Evolutionary conservation across 805 yeast species (phyloP).

Genomic region (Cyberlindnera japonica): DNA sequence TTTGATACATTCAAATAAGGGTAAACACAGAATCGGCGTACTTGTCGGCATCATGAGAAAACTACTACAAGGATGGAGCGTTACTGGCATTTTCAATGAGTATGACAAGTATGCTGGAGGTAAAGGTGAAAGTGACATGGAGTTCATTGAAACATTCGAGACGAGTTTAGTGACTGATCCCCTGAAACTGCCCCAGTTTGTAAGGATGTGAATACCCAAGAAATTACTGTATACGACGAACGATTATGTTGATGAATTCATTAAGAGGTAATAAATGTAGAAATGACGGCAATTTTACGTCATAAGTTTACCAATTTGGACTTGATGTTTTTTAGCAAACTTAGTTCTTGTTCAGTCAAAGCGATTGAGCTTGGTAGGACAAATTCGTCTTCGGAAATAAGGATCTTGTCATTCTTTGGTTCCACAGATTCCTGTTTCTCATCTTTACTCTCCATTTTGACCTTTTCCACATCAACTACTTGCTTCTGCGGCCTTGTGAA

Average conservation of each 20-base stretch:
- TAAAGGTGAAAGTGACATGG: slow-evolving; percentile 88
- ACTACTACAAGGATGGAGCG: slow-evolving; percentile 86
- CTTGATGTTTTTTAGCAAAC: slow-evolving; percentile 3
- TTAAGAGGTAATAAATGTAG: not conserved
- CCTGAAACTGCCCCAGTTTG: slow-evolving; percentile 60
- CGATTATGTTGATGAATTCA: not conserved
- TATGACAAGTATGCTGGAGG: slow-evolving; percentile 91
- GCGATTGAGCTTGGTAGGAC: not conserved
- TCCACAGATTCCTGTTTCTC: not conserved
- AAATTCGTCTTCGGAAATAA: not conserved
- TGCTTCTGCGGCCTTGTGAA: slow-evolving; percentile 10
- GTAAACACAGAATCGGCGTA: slow-evolving; percentile 93
- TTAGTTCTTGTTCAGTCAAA: slow-evolving; percentile 3
- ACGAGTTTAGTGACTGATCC: slow-evolving; percentile 51
- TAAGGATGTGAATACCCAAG: slow-evolving; percentile 26
- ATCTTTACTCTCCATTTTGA: too few relatives aligned
- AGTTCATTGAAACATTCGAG: slow-evolving; percentile 81
- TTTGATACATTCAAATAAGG: slow-evolving; percentile 89
- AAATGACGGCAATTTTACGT: too few relatives aligned
- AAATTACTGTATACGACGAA: not conserved
- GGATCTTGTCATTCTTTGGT: not conserved
- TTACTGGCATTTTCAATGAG: slow-evolving; percentile 91
- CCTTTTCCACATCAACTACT: slow-evolving; percentile 6
- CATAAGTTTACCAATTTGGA: not conserved
- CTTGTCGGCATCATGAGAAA: slow-evolving; percentile 89